phyloP scores from a whole-genome alignment of 1,139 yeast species.

The Yamadazyma blattariae region DNA sequence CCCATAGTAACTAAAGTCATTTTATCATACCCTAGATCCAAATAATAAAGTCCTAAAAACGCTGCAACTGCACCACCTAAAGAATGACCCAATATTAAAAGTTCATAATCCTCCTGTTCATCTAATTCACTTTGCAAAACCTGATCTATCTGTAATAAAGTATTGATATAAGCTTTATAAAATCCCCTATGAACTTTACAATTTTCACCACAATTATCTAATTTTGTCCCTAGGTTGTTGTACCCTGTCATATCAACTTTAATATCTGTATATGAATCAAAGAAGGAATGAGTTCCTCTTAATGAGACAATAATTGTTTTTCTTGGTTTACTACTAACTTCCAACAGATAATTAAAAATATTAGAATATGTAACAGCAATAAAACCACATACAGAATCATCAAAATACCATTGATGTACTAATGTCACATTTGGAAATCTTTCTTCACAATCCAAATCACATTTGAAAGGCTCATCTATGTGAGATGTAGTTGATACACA shows the following conservation, averaged over 20 bases:
- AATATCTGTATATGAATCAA: conserved; percentile 45
- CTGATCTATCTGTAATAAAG: conserved; percentile 26
- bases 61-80: conserved; percentile 50
- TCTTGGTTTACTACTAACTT: conserved; percentile 8
- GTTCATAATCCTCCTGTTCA: conserved; percentile 25
- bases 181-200: conserved; percentile 53
- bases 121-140: conserved; percentile 24
- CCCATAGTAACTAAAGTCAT: conserved; percentile 47
- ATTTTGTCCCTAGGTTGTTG: conserved; percentile 20
- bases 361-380: conserved; percentile 33
- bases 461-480: conserved; percentile 42
- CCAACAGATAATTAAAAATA: conserved; percentile 21
- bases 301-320: conserved; percentile 39
- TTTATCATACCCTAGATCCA: conserved; percentile 32
- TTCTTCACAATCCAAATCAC: conserved; percentile 39
- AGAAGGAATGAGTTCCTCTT: conserved; percentile 48
- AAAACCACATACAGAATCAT: conserved; percentile 39
- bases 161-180: conserved; percentile 28
- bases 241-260: conserved; percentile 38
- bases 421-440: conserved; percentile 41
- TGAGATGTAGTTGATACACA: conserved; percentile 38
- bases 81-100: conserved; percentile 48
- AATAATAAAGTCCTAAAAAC: conserved; percentile 35
- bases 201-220: conserved; percentile 30
- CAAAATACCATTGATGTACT: conserved; percentile 46